Evolutionary conservation across 139 green algal genomes (phyloP).

Genomic region (Penium margaritaceum): DNA sequence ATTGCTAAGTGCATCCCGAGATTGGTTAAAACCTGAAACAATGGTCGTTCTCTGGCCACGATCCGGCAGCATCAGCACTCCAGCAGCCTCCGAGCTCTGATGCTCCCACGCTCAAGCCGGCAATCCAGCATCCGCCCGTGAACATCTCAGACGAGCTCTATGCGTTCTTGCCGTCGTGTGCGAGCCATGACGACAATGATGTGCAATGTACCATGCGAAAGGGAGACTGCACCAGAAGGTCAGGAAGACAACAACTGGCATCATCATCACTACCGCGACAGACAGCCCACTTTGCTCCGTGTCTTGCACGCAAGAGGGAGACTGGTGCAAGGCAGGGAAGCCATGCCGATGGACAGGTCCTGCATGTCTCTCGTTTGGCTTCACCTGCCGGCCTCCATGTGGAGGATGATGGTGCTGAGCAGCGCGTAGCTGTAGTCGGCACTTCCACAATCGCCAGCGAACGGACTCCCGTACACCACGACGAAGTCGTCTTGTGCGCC

Average conservation of each 20-base stretch:
- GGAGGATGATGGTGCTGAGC: slow-evolving; percentile 38
- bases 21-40: no score
- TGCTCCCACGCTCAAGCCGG: no score
- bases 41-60: no score
- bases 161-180: no score
- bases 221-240: neutral
- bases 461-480: slow-evolving; percentile 15
- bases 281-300: no score
- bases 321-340: neutral
- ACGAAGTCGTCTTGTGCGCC: neutral
- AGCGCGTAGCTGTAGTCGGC: slow-evolving; percentile 29
- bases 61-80: no score
- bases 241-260: neutral
- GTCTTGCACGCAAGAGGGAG: neutral
- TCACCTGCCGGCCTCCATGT: slow-evolving; percentile 43
- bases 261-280: no score
- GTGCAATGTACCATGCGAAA: neutral
- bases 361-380: neutral
- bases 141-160: no score
- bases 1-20: no score
- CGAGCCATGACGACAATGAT: neutral
- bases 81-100: no score
- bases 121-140: no score
- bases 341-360: neutral
- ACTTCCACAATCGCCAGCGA: slow-evolving; percentile 19